Base-by-base conservation (phyloP, 1,284 basidiomycete genomes). In the Ceratobasidium sp. region DNA sequence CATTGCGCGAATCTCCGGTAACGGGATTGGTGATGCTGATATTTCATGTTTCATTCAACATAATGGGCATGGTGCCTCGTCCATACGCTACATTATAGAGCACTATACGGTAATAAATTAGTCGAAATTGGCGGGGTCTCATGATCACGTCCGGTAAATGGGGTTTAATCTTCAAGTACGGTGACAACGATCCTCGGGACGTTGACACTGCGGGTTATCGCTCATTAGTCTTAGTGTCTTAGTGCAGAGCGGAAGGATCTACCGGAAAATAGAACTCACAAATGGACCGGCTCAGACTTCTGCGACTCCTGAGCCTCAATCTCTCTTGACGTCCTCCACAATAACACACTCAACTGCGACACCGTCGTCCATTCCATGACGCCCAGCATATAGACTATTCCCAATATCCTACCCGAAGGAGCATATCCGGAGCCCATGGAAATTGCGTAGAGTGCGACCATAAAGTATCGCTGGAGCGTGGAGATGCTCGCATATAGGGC, bases 401-500 rank as follows among this genome's bases (percentile, higher is more conserved):
- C 52, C 2, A 55, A 28, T 2, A 55, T 12, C 16, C 5, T 16
- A 30, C 30, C 16, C 16, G 52, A 55, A 34, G 52, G 21, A 5
- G 26, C 2, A 32, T 32, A 30, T 32, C 30, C 30, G 2, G 52
- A 28, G 1, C 9, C 30, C 28, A 55, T 55, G 18, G 12, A 14
- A 18, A 21, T 23, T 28, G 21, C 21, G 18, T 55, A 55, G 14
- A 55, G 52, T 6, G 52, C 52, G 8, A 55, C 52, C 52, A 55
- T 8, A 32, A 55, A 55, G 18, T 55, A 55, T 12, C 52, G 52
- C 18, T 55, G 52, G 14, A 55, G 52, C 8, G 52, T 55, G 30
- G 52, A 55, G 16, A 55, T 55, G 52, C 52, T 55, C 52, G 52
- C 52, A 55, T 55, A 55, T 5, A 55, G 18, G 52, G 52, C 52